These are phyloP conservation scores for Turritis glabra DNA, from an alignment of 345 rosid species.

Conservation along the genomic window DNA sequence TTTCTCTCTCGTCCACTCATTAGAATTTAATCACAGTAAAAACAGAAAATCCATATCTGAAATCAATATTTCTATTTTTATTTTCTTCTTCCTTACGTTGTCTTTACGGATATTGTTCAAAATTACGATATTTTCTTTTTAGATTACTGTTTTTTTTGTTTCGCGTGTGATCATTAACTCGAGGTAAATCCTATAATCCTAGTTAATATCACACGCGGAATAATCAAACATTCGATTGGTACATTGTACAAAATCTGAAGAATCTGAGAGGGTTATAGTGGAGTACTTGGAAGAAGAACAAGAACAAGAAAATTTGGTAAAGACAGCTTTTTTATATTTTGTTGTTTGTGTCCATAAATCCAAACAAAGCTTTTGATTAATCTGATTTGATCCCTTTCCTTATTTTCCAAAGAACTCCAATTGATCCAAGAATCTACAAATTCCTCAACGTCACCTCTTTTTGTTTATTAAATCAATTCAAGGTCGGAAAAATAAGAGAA, in stretches of 20 bases:
- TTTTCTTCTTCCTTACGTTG: background rate
- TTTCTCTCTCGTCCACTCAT: slow-evolving; percentile 26
- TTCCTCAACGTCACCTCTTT: background rate
- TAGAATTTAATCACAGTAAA: slow-evolving; percentile 16
- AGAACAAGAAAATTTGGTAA: slow-evolving; percentile 13
- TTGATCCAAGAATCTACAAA: background rate
- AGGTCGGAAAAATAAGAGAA: background rate
- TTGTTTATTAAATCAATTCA: background rate
- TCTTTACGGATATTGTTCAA: slow-evolving; percentile 4
- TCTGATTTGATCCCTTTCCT: background rate
- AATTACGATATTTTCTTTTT: background rate
- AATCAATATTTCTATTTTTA: slow-evolving; percentile 14
- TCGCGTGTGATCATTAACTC: slow-evolving; percentile 43
- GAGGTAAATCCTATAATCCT: background rate
- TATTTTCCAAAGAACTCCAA: background rate
- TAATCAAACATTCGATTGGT: background rate
- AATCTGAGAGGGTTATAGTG: background rate
- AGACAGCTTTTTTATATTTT: background rate
- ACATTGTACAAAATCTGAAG: background rate
- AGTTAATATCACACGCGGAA: slow-evolving; percentile 40
- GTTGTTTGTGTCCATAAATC: background rate
- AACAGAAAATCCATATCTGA: slow-evolving; percentile 27
- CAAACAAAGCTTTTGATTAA: background rate
- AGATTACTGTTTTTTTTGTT: background rate
- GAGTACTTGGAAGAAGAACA: background rate